Evolutionary conservation across 2,329 filamentous ascomycete species (phyloP).

Genomic region (Ophiostoma fasciatum): DNA sequence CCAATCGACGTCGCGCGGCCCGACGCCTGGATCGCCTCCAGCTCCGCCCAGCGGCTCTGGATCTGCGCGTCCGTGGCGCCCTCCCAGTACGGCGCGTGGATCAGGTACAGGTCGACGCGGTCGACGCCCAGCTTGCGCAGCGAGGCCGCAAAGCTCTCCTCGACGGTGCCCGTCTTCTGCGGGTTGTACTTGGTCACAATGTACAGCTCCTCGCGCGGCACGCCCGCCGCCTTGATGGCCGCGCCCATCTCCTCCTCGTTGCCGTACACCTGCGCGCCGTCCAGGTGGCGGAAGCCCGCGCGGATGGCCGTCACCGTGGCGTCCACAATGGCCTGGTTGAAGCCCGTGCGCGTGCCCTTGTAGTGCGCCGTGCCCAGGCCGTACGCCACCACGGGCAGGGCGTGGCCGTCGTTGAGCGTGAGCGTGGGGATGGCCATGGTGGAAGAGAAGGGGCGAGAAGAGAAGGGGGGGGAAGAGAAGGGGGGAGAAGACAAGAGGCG

Average conservation of each 20-base stretch:
- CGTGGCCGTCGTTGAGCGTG: conserved; percentile 59
- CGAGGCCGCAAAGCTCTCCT: conserved; percentile 40
- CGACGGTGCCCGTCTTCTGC: conserved; percentile 20
- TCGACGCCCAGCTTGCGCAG: conserved; percentile 51
- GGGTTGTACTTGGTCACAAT: conserved; percentile 45
- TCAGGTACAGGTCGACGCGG: conserved; percentile 58
- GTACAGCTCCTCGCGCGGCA: conserved; percentile 54
- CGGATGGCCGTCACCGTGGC: conserved; percentile 47
- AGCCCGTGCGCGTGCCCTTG: conserved; percentile 33
- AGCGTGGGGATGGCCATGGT: conserved; percentile 34
- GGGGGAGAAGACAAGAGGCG: too few species aligned
- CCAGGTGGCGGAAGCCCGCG: conserved; percentile 57
- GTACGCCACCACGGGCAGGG: conserved; percentile 60
- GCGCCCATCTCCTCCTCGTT: conserved; percentile 57
- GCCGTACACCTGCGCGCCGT: conserved; percentile 55
- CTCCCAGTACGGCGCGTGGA: conserved; percentile 43
- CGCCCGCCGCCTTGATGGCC: conserved; percentile 51
- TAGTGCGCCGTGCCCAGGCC: conserved; percentile 55
- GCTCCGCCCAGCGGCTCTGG: conserved; percentile 42
- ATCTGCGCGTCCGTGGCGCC: conserved; percentile 32
- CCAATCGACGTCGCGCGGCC: conserved; percentile 58
- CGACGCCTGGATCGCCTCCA: conserved; percentile 51
- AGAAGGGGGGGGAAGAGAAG: not conserved
- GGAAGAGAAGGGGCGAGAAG: not conserved
- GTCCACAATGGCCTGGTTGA: conserved; percentile 39